Evolutionary conservation across 495 filamentous ascomycete genomes (phyloP), one percentile per base, ranked within the genome.

Genomic region (Penicillium crystallinum): DNA sequence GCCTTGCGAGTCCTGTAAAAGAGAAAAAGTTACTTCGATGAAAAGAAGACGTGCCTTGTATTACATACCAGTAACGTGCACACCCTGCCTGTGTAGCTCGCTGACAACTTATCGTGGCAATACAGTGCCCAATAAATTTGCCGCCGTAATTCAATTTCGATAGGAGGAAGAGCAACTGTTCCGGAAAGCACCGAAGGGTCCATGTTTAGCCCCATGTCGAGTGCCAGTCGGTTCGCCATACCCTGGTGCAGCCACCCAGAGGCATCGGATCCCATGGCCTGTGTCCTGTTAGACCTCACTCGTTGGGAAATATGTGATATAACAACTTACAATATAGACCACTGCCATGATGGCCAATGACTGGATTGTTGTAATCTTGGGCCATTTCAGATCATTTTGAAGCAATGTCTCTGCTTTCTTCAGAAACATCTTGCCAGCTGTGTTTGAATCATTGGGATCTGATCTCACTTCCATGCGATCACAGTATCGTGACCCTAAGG

Each of bases 381-480:
- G 78, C 61, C 80, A 77, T 19, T 82, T 77, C 49, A 88, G 70
- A 27, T 79, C 68, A 38, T 81, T 65, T 10, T 56, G 56, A 8
- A 89, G 72, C 6, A 91, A 67, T 21, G 72, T 69, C 50, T 82
- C 73, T 19, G 83, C 81, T 59, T 86, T 83, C 25, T 75, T 77
- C 56, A 89, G 88, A 64, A 92, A 92, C 54, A 84, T 77, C 45
- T 87, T 82, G 1, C 89, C 88, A 3, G 83, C 79, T 4, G 87
- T 86, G 35, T 76, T 76, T 0, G 81, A 64, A 55, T 88, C 80
- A 60, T 72, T 65, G 0, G 81, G 79, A 52, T 85, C 78, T 33
- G 76, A 72, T 9, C 86, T 78, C 33, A 85, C 83, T 38, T 77
- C 77, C 2, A 78, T 69, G n/a, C 81, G 75, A 41, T 79, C 81